phyloP scores from a whole-genome alignment of 2,329 filamentous ascomycete genomes.

The Beauveria brongniartii region DNA sequence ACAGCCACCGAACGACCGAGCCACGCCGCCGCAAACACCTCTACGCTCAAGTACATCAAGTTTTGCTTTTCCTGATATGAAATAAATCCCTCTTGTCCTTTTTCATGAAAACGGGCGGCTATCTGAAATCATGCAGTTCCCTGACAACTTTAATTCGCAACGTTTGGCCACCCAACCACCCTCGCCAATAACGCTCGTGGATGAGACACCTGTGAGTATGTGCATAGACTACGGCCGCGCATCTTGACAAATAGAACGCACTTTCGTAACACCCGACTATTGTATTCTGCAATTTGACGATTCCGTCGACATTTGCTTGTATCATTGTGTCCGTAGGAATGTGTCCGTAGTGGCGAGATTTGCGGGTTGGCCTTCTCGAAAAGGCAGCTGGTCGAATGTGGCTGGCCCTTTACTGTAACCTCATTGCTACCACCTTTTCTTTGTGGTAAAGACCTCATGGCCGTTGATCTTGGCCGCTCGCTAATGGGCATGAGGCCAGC shows the following conservation, averaged over 20 bases:
- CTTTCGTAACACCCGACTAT: neutral
- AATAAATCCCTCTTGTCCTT: no score
- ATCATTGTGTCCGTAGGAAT: neutral
- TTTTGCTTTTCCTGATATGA: no score
- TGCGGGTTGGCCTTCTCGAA: neutral
- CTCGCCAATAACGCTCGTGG: no score
- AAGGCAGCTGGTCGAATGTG: neutral
- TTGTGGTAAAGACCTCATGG: neutral
- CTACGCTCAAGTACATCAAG: no score
- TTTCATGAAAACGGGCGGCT: no score
- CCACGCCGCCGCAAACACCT: no score
- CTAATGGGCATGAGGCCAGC: neutral
- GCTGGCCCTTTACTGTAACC: neutral
- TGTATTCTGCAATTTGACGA: neutral
- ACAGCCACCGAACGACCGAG: neutral
- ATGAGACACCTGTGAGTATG: no score
- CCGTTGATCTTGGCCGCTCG: neutral
- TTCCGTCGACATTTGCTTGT: neutral
- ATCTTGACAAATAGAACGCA: neutral
- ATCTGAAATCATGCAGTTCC: no score
- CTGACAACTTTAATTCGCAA: no score
- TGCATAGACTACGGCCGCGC: neutral
- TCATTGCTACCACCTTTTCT: neutral
- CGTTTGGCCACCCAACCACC: no score
- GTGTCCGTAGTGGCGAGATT: neutral